Conservation (phyloP, 371 early-diverging fungal species). For the Mucor mucedo region DNA sequence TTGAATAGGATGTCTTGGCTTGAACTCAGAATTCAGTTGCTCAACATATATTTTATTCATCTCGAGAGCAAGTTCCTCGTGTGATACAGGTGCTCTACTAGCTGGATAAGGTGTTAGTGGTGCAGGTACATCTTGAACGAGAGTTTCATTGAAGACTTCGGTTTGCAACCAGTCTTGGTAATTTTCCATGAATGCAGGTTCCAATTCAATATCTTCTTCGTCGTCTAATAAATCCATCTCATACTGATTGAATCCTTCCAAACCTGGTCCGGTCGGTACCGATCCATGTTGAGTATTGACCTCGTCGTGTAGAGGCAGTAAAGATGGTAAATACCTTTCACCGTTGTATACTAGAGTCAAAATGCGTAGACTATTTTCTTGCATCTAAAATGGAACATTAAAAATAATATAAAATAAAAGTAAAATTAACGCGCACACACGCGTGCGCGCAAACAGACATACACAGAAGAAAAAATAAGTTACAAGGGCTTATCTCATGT, state of each 20-base stretch:
- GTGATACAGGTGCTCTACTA: neutral
- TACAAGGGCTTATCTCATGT: neutral
- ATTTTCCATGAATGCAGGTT: slow-evolving; percentile 40
- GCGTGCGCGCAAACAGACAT: no score
- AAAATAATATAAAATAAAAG: neutral
- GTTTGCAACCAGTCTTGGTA: neutral
- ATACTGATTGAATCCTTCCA: slow-evolving; percentile 1
- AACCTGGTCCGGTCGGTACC: neutral
- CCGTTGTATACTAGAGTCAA: slow-evolving; percentile 68
- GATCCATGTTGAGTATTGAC: slow-evolving; percentile 1
- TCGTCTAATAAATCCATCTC: slow-evolving; percentile 11
- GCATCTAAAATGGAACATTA: slow-evolving; percentile 39
- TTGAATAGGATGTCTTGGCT: neutral
- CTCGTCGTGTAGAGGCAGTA: slow-evolving; percentile 40
- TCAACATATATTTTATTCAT: slow-evolving; percentile 31
- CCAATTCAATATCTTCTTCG: slow-evolving; percentile 46
- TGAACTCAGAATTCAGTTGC: slow-evolving; percentile 29
- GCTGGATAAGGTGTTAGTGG: slow-evolving; percentile 2
- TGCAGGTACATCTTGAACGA: neutral
- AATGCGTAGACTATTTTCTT: slow-evolving; percentile 68
- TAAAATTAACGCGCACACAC: no score
- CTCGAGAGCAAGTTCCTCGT: slow-evolving; percentile 12
- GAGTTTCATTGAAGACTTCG: neutral
- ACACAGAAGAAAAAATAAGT: neutral
- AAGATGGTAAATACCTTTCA: slow-evolving; percentile 55